These are phyloP conservation scores for Neospora caninum DNA, from an alignment of 169 alveolate species.

Conservation along the genomic window DNA sequence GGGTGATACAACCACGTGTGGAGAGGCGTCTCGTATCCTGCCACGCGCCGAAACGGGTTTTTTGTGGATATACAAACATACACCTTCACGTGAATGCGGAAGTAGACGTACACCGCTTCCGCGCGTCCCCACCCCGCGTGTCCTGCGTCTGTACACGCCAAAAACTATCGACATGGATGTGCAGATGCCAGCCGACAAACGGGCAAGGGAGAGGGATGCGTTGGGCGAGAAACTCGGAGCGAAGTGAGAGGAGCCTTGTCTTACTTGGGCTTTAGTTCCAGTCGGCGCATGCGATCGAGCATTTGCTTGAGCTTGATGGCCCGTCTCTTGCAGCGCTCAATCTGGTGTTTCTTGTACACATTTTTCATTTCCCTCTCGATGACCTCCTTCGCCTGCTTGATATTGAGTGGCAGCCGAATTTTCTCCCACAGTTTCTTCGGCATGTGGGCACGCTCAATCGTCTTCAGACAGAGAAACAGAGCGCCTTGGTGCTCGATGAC, in stretches of 20 bases:
- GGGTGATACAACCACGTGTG: too few relatives aligned
- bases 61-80: too few relatives aligned
- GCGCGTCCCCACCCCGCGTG: too few relatives aligned
- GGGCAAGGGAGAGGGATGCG: too few relatives aligned
- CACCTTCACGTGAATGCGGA: too few relatives aligned
- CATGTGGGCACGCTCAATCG: slow-evolving; percentile 98
- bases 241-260: background rate
- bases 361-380: slow-evolving; percentile 92
- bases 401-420: slow-evolving; percentile 91
- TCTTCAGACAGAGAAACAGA: slow-evolving; percentile 84
- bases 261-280: slow-evolving; percentile 77
- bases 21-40: too few relatives aligned
- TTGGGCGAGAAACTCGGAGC: too few relatives aligned
- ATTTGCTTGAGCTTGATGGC: slow-evolving; percentile 94
- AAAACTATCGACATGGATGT: too few relatives aligned
- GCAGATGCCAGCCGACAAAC: too few relatives aligned
- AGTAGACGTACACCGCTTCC: too few relatives aligned
- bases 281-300: slow-evolving; percentile 92
- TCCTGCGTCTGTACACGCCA: too few relatives aligned
- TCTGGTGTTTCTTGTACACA: slow-evolving; percentile 93
- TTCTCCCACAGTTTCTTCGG: slow-evolving; percentile 98
- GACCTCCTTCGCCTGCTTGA: slow-evolving; percentile 91
- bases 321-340: slow-evolving; percentile 97
- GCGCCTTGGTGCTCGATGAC: slow-evolving; percentile 91
- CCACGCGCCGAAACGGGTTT: too few relatives aligned